Evolutionary conservation across 2,329 filamentous ascomycete genomes (phyloP).

Genomic region (Capronia americana): DNA sequence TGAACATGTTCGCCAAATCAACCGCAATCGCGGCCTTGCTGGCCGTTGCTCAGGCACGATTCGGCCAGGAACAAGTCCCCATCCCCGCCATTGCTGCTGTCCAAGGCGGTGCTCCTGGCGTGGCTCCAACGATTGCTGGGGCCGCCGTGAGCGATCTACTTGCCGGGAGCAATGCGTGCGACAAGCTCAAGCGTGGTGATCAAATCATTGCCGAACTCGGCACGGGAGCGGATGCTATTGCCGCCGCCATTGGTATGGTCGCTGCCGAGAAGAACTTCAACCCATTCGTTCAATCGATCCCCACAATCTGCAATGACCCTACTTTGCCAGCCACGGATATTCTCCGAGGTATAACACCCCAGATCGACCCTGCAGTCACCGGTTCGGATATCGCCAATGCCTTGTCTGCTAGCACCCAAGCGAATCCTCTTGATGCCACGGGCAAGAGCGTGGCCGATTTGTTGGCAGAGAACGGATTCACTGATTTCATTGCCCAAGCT

Average conservation of each 20-base stretch:
- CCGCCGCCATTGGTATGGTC: slow-evolving; percentile 67
- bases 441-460: slow-evolving; percentile 72
- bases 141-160: slow-evolving; percentile 67
- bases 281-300: slow-evolving; percentile 65
- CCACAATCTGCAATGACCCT: slow-evolving; percentile 69
- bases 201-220: slow-evolving; percentile 68
- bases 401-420: slow-evolving; percentile 61
- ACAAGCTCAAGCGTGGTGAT: slow-evolving; percentile 69
- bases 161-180: slow-evolving; percentile 69
- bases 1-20: slow-evolving; percentile 27
- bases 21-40: slow-evolving; percentile 25
- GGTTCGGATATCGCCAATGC: slow-evolving; percentile 66
- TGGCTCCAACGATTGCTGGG: slow-evolving; percentile 69
- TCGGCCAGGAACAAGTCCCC: slow-evolving; percentile 35
- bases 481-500: slow-evolving; percentile 56
- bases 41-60: slow-evolving; percentile 34
- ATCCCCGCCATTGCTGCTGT: slow-evolving; percentile 37
- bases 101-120: slow-evolving; percentile 57
- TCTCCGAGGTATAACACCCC: slow-evolving; percentile 70
- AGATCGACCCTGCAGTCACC: slow-evolving; percentile 69
- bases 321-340: slow-evolving; percentile 65
- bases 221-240: slow-evolving; percentile 63
- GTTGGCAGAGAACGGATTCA: slow-evolving; percentile 66
- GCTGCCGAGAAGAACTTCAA: slow-evolving; percentile 77
- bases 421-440: slow-evolving; percentile 62